A percentile compares a stretch with the other conserved stretches of the same genome.
These are phyloP conservation scores for Pythium aristosporum DNA, from an alignment of 352 stramenopile species.

Conservation along the genomic window DNA sequence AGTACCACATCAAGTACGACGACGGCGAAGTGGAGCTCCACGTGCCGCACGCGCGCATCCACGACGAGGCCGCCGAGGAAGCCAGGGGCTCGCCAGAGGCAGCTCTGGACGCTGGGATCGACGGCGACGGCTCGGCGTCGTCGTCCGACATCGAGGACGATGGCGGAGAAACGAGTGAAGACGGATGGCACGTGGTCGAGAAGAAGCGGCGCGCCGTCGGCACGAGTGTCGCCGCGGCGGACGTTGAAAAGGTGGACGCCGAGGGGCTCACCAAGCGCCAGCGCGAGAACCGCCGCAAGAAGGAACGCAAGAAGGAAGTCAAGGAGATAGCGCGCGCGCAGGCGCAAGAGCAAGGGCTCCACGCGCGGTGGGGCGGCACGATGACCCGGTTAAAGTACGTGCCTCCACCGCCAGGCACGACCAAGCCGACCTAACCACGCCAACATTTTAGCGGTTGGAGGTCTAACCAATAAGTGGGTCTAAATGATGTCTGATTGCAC, in stretches of 20 bases:
- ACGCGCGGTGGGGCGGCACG: slow-evolving; percentile 58
- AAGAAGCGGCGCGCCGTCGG: slow-evolving; percentile 2
- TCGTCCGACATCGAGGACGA: slow-evolving; percentile 14
- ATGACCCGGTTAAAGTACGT: slow-evolving; percentile 68
- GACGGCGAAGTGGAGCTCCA: slow-evolving; percentile 72
- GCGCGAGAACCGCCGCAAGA: slow-evolving; percentile 76
- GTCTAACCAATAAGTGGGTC: neutral
- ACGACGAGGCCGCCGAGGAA: slow-evolving; percentile 17
- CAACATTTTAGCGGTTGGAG: neutral
- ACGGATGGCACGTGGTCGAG: slow-evolving; percentile 74
- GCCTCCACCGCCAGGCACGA: slow-evolving; percentile 33
- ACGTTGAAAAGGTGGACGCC: slow-evolving; percentile 25
- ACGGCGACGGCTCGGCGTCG: slow-evolving; percentile 14
- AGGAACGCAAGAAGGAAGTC: slow-evolving; percentile 72
- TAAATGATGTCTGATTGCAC: slow-evolving; percentile 12
- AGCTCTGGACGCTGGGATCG: neutral
- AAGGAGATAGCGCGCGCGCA: slow-evolving; percentile 69
- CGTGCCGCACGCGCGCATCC: slow-evolving; percentile 59
- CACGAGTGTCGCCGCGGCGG: slow-evolving; percentile 6
- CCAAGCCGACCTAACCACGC: neutral
- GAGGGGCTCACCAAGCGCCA: slow-evolving; percentile 78
- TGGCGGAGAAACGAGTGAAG: slow-evolving; percentile 38
- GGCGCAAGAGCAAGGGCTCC: slow-evolving; percentile 64
- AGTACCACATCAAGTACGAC: slow-evolving; percentile 80
- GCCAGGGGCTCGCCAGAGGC: neutral